Evolutionary conservation across 2,329 filamentous ascomycete species (phyloP), one percentile per base, ranked within the genome.

Genomic region (Raffaelea ambrosiae): DNA sequence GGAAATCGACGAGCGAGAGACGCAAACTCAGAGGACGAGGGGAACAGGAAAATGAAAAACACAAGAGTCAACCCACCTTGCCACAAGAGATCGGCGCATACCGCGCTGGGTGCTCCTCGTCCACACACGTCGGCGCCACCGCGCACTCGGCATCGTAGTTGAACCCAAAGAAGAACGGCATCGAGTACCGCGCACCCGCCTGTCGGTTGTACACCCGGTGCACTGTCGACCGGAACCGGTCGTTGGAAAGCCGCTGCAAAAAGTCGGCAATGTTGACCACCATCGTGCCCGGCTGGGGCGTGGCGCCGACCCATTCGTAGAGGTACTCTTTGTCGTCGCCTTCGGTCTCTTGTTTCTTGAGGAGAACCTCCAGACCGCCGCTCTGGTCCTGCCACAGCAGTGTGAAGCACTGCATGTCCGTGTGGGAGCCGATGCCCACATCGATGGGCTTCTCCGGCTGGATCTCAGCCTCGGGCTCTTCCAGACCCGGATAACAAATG

Each of bases 81-180:
- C 70, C 66, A 52, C 67, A 70, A 1, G 66, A 68, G 8, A 71
- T 69, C 7, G 68, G 67, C 40, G 66, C 66, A 51, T 70, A 72
- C 29, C 66, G 64, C 1, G 66, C 55, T 2, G 68, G 69, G 45
- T 69, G 63, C 0, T 57, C 54, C 16, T 61, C 61, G 42, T 66
- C 64, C 3, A 65, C 56, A 46, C 69, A 71, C 14, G 63, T 66
- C 1, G 65, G 63, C 38, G 70, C 59, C 4, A 72, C 68, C 40
- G 62, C 61, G 42, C 65, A 66, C n/a, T 65, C 62, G 22, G 63
- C 65, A 48, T 74, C 67, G 23, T 66, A 65, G 52, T 73, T 71
- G 49, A 72, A 66, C 4, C 68, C 71, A 46, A 78, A 72, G 59
- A 79, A 79, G 56, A 79, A 78, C 1, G 74, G 73, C 70, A 79